These are phyloP conservation scores for Malassezia furfur DNA, from an alignment of 1,284 basidiomycete genomes.

Conservation along the genomic window DNA sequence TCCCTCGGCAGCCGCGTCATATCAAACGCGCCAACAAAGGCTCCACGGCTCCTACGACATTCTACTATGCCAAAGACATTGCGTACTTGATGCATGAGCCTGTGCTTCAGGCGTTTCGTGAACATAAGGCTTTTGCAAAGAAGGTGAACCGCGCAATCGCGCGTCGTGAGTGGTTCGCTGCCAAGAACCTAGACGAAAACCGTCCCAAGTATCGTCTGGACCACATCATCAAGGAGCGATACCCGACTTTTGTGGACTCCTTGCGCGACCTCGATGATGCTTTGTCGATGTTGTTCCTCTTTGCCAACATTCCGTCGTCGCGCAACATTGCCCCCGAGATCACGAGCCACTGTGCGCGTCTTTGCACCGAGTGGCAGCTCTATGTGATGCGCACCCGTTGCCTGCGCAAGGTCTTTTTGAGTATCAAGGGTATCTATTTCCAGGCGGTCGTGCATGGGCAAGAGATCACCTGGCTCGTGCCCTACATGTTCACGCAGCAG, in stretches of 20 bases:
- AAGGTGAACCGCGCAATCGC: constrained; percentile 89
- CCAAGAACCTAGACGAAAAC: constrained; percentile 85
- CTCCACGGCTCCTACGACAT: constrained; percentile 87
- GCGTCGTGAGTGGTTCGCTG: constrained; percentile 84
- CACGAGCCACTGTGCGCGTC: constrained; percentile 77
- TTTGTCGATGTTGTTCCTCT: constrained; percentile 85
- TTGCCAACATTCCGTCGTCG: constrained; percentile 56
- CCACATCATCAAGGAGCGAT: constrained; percentile 96
- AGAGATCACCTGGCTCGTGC: constrained; percentile 88
- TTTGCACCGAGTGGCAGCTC: constrained; percentile 60
- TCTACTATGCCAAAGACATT: constrained; percentile 98
- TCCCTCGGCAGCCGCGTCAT: constrained; percentile 86
- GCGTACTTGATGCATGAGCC: constrained; percentile 96
- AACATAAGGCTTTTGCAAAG: constrained; percentile 98
- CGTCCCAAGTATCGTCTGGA: constrained; percentile 61
- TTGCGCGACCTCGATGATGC: constrained; percentile 95
- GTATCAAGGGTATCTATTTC: constrained; percentile 97
- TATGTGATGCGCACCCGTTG: constrained; percentile 83
- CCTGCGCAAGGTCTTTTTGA: constrained; percentile 84
- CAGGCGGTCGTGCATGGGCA: constrained; percentile 91
- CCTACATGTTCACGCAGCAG: constrained; percentile 93
- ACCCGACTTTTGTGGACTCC: constrained; percentile 93
- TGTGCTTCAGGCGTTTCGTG: constrained; percentile 82
- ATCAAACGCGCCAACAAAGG: constrained; percentile 95
- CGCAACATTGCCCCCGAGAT: constrained; percentile 69